A percentile compares a stretch with the other conserved stretches of the same genome.
Conservation (phyloP, 176 grass and related monocot species). For the Aegilops umbellulata region DNA sequence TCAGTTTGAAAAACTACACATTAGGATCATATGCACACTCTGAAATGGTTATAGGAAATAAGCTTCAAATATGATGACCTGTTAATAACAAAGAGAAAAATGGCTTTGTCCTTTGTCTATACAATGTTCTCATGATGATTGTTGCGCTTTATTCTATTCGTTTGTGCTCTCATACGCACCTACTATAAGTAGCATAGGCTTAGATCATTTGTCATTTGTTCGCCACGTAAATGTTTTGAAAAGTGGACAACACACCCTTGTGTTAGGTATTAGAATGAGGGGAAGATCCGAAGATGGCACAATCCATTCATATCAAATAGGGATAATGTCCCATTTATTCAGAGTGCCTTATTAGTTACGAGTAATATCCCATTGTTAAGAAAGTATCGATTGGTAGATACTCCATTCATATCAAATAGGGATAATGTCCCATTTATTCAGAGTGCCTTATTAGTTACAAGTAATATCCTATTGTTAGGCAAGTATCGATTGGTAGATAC, state of each 20-base stretch:
- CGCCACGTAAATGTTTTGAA: not conserved
- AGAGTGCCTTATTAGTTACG: not conserved
- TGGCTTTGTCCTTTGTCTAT: not conserved
- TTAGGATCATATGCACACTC: not conserved
- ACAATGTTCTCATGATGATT: not conserved
- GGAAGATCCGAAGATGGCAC: not conserved
- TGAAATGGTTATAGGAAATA: not conserved
- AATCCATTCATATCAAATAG: not conserved
- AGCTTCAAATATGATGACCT: not conserved
- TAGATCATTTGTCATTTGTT: not conserved
- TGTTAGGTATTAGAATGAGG: not conserved
- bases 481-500: not conserved
- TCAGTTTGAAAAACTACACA: conserved; percentile 21
- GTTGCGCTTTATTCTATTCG: conserved; percentile 13
- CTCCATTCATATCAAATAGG: not conserved
- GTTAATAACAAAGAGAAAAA: not conserved
- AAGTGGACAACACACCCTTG: not conserved
- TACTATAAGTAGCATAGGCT: not conserved
- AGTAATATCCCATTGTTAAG: not conserved
- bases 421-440: not conserved
- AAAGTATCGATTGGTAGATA: not conserved
- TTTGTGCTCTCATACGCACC: not conserved
- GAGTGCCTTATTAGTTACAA: not conserved
- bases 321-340: not conserved
- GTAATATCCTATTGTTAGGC: not conserved